phyloP scores from a whole-genome alignment of 2,329 filamentous ascomycete genomes.

The Diplodia corticola region DNA sequence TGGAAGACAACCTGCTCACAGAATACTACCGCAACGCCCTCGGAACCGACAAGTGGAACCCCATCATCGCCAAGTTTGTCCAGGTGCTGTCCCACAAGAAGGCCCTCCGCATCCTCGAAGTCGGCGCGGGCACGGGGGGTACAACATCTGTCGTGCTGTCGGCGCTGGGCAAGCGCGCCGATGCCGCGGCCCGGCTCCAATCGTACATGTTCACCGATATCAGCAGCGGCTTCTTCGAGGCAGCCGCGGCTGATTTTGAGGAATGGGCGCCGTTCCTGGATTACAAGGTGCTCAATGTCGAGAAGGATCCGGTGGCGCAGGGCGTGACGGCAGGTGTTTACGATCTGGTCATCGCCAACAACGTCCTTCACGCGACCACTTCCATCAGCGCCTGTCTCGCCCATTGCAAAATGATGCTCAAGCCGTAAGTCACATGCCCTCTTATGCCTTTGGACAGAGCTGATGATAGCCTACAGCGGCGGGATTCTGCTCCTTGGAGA shows the following conservation, averaged over 20 bases:
- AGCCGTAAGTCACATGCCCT: constrained; percentile 28
- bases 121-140: constrained; percentile 26
- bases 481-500: no score
- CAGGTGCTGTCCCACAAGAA: not conserved
- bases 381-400: constrained; percentile 23
- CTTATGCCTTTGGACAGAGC: no score
- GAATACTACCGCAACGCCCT: constrained; percentile 9
- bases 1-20: no score
- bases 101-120: constrained; percentile 21
- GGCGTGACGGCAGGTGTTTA: constrained; percentile 16
- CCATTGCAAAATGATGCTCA: constrained; percentile 27
- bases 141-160: constrained; percentile 9
- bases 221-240: constrained; percentile 28
- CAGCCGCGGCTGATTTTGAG: constrained; percentile 26
- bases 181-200: not conserved
- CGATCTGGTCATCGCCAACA: constrained; percentile 20
- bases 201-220: constrained; percentile 30
- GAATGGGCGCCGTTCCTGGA: constrained; percentile 8
- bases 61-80: constrained; percentile 13
- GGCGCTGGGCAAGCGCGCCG: not conserved
- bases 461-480: no score
- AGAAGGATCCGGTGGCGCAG: constrained; percentile 20
- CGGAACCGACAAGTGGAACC: not conserved
- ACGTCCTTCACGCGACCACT: constrained; percentile 24
- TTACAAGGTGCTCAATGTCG: constrained; percentile 19